Evolutionary conservation across 768 basidiomycete species (phyloP).

Genomic region (Lanmaoa pseudosensibilis): DNA sequence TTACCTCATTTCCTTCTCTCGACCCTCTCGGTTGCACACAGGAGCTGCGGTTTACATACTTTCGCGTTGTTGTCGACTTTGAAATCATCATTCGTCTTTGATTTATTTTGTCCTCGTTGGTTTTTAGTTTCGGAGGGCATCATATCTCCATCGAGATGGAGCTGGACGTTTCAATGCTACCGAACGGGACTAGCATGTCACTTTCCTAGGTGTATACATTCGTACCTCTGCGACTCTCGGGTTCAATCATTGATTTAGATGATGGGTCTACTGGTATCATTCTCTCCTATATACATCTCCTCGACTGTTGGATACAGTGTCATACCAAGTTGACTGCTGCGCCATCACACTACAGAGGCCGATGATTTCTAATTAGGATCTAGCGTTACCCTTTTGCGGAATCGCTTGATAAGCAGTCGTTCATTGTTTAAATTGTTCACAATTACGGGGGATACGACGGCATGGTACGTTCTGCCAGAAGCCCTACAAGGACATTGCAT

Average conservation of each 20-base stretch:
- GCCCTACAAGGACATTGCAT: not conserved
- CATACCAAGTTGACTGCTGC: not conserved
- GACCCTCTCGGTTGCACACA: constrained; percentile 1
- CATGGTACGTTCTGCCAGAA: constrained; percentile 16
- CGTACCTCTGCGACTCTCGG: not conserved
- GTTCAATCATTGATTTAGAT: not conserved
- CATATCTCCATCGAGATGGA: constrained; percentile 21
- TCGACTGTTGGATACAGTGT: not conserved
- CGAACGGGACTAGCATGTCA: constrained; percentile 2
- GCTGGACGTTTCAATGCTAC: constrained; percentile 18
- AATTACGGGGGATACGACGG: not conserved
- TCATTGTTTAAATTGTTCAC: not conserved
- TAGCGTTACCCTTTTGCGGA: not conserved
- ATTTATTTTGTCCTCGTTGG: constrained; percentile 1
- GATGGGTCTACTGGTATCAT: not conserved
- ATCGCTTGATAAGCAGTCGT: constrained; percentile 18
- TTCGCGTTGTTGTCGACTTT: constrained; percentile 2
- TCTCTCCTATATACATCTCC: not conserved
- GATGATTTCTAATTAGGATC: not conserved
- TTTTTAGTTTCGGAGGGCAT: constrained; percentile 7
- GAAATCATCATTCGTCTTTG: constrained; percentile 5
- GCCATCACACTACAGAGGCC: not conserved
- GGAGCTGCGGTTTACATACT: not conserved
- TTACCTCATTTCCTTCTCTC: not conserved
- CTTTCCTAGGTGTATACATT: constrained; percentile 4